Evolutionary conservation across 139 green algal genomes (phyloP).

Genomic region (Pleodorina starrii): DNA sequence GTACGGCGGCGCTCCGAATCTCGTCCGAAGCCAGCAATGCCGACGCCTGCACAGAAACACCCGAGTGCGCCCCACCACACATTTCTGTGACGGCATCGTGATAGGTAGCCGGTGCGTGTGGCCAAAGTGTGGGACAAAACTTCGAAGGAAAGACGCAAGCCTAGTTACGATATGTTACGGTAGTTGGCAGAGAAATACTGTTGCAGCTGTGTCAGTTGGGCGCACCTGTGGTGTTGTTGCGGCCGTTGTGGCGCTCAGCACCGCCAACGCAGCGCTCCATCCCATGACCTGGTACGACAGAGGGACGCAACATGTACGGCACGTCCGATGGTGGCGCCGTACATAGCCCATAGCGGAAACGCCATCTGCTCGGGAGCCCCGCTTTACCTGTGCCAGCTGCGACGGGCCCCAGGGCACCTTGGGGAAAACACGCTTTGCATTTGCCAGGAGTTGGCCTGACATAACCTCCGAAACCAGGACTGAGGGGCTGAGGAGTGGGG

Average conservation of each 20-base stretch:
- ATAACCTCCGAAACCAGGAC: neutral
- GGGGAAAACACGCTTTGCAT: neutral
- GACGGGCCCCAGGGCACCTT: slow-evolving; percentile 37
- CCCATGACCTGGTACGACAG: slow-evolving; percentile 5
- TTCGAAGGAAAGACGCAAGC: no score
- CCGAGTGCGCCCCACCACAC: no score
- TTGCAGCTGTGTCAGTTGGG: no score
- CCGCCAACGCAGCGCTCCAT: slow-evolving; percentile 23
- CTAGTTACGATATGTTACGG: no score
- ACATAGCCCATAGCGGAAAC: no score
- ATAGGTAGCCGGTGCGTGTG: neutral
- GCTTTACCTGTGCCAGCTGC: slow-evolving; percentile 37
- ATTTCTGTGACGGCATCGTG: no score
- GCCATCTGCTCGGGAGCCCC: no score
- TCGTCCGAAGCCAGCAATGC: neutral
- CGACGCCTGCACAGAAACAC: slow-evolving; percentile 4
- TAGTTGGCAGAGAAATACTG: no score
- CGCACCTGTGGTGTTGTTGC: slow-evolving; percentile 10
- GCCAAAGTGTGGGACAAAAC: no score
- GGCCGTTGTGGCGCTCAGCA: neutral
- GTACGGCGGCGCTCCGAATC: neutral
- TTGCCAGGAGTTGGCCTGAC: neutral
- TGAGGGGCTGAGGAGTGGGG: neutral
- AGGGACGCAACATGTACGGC: neutral
- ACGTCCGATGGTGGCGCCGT: no score